Percentiles rank a stretch among this genome's conserved stretches.
Evolutionary conservation across 2,329 filamentous ascomycete species (phyloP).

Genomic region (Acarospora socialis): DNA sequence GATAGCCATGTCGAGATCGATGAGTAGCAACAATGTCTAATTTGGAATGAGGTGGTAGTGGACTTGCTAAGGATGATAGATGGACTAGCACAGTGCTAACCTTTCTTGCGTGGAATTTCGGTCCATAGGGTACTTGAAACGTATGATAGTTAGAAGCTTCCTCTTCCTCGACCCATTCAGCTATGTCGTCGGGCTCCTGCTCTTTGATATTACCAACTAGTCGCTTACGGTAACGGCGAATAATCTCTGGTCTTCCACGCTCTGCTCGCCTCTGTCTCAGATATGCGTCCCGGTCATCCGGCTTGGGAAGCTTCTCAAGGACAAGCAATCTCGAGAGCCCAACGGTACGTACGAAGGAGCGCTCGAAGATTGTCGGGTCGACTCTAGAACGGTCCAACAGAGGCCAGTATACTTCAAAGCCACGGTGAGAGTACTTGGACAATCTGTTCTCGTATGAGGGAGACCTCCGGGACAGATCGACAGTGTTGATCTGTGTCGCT

Average conservation of each 20-base stretch:
- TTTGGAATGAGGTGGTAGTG: too few species aligned
- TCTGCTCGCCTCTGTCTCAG: constrained; percentile 55
- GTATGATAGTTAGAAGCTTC: constrained; percentile 70
- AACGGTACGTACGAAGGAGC: constrained; percentile 60
- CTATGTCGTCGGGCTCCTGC: constrained; percentile 61
- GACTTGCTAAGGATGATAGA: constrained; percentile 25
- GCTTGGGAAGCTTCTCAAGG: constrained; percentile 61
- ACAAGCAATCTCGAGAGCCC: constrained; percentile 69
- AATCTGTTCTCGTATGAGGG: constrained; percentile 80
- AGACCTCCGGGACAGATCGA: constrained; percentile 65
- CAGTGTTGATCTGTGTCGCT: constrained; percentile 67
- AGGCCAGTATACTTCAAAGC: constrained; percentile 74
- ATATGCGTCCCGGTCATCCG: constrained; percentile 54
- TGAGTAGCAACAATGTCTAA: too few species aligned
- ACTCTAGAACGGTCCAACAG: constrained; percentile 58
- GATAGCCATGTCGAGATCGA: too few species aligned
- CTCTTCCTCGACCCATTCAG: constrained; percentile 66
- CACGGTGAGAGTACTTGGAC: constrained; percentile 70
- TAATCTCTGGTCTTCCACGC: constrained; percentile 51
- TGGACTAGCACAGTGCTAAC: constrained; percentile 25
- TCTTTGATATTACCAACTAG: constrained; percentile 62
- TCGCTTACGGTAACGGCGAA: constrained; percentile 21
- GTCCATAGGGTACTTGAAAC: constrained; percentile 56
- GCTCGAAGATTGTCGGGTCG: constrained; percentile 76
- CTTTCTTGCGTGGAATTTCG: constrained; percentile 21